Conservation (phyloP, 805 yeast genomes). For the Schwanniomyces sp. region DNA sequence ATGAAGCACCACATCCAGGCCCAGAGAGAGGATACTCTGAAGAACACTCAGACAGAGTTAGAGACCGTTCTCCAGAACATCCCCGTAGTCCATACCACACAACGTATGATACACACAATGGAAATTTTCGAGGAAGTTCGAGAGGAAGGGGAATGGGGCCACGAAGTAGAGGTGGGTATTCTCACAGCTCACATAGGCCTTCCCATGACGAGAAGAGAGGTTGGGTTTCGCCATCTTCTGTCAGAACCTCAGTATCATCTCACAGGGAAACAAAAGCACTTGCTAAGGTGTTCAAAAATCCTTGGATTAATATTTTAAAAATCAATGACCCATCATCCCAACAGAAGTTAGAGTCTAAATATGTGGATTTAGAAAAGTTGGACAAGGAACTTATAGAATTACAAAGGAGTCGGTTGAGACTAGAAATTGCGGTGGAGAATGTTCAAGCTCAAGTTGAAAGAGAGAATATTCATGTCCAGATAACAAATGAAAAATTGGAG, state of each 20-base stretch:
- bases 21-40: neutral
- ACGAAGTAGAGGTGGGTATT: constrained; percentile 5
- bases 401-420: constrained; percentile 21
- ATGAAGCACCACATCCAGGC: neutral
- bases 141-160: constrained; percentile 6
- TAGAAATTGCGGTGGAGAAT: constrained; percentile 15
- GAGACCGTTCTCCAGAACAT: neutral
- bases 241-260: too few species aligned
- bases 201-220: neutral
- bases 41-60: neutral
- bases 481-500: constrained; percentile 50
- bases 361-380: constrained; percentile 21
- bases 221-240: neutral
- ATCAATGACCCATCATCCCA: constrained; percentile 26
- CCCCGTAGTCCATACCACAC: neutral
- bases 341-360: constrained; percentile 22
- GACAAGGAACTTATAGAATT: constrained; percentile 24
- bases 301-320: constrained; percentile 33
- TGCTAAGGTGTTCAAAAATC: constrained; percentile 16
- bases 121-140: constrained; percentile 6
- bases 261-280: constrained; percentile 1
- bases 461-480: constrained; percentile 34
- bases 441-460: constrained; percentile 24
- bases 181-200: neutral
- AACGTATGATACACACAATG: neutral